Evolutionary conservation across 2,329 filamentous ascomycete species (phyloP), one percentile per base, ranked within the genome.

Genomic region (Fusarium sp.): DNA sequence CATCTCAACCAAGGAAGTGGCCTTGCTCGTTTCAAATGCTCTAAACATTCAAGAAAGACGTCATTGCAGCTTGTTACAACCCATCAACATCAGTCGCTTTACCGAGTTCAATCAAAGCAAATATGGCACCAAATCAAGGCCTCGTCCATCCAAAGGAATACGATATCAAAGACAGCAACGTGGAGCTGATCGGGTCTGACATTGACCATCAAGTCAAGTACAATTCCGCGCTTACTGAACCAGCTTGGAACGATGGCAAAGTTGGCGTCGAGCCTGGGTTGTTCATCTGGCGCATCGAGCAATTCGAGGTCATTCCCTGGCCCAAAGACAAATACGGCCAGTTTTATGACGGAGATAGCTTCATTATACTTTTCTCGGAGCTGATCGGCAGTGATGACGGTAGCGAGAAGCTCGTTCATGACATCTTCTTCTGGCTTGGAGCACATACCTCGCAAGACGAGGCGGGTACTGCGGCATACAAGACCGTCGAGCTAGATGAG

Each of bases 361-460:
- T 88, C 74, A 89, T 91, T 58, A 79, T 91, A 6, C 80, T 91
- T 45, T 80, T 88, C 74, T 87, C 88, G 6, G 85, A 85, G 76
- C 84, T 85, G 69, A 73, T 87, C 31, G 82, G 82, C 40, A 78
- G 80, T 40, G 77, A 80, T 35, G 76, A 80, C n/a, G 77, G 76
- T 6, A 63, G 70, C 31, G 74, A 84, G 59, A 82, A 80, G 69
- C 79, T 90, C 6, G 80, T 78, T 40, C 88, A 91, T 70, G 88
- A 91, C 48, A 84, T 91, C 72, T 91, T 89, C 81, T 91, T 91
- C 79, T 91, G 88, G 89, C 82, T 91, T 1, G 89, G 89, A 6
- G 81, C 77, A 50, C 85, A 90, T 72, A 91, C 88, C 1, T 84
- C 86, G 4, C 88, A 90, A 78, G 89, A 91, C 66, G 89, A 91